Evolutionary conservation across 495 filamentous ascomycete species (phyloP).

Genomic region (Venustampulla echinocandica): DNA sequence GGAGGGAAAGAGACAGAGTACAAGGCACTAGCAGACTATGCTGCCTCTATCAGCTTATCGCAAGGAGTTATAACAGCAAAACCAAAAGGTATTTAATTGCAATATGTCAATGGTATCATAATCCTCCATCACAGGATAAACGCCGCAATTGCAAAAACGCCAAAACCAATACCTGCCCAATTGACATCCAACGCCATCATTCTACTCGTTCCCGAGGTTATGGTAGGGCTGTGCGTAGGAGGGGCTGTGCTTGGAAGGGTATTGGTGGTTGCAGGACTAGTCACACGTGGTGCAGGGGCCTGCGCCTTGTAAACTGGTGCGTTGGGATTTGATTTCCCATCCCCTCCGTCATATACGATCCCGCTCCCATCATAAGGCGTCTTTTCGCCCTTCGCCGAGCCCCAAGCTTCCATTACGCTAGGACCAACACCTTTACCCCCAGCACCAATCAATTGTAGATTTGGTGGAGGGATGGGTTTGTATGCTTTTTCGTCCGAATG

Average conservation of each 20-base stretch:
- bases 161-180: not conserved
- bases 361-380: slow-evolving; percentile 44
- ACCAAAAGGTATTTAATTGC: not conserved
- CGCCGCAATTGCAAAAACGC: not conserved
- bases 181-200: not conserved
- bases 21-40: no score
- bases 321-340: slow-evolving; percentile 12
- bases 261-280: not conserved
- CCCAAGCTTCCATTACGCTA: slow-evolving; percentile 26
- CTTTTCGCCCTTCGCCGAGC: slow-evolving; percentile 7
- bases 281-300: not conserved
- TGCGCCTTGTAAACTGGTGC: slow-evolving; percentile 14
- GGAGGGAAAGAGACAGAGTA: no score
- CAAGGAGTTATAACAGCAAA: no score
- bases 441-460: slow-evolving; percentile 35
- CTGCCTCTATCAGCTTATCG: no score
- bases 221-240: not conserved
- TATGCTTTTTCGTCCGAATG: slow-evolving; percentile 26
- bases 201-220: not conserved
- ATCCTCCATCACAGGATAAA: not conserved
- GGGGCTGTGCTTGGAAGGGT: not conserved
- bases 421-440: slow-evolving; percentile 31
- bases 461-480: slow-evolving; percentile 33
- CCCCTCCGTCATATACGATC: slow-evolving; percentile 31
- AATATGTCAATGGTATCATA: slow-evolving; percentile 1